Evolutionary conservation across 2,329 filamentous ascomycete species (phyloP).

Genomic region (Aspergillus bombycis): DNA sequence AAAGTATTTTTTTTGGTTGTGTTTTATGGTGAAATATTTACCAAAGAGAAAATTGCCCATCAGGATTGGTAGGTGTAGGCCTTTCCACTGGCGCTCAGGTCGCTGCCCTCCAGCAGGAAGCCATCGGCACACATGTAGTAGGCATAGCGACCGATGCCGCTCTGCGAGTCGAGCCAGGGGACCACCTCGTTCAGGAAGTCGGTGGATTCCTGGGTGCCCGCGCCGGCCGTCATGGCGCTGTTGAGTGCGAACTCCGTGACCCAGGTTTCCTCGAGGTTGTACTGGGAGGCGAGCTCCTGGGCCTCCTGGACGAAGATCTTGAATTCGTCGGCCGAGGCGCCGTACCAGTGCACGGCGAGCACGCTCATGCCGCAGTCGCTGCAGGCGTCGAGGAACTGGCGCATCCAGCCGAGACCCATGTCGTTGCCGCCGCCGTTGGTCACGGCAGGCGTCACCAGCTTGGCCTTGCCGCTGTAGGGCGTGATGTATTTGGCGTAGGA

Average conservation of each 20-base stretch:
- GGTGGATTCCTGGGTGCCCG: conserved; percentile 26
- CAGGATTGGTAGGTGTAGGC: conserved; percentile 25
- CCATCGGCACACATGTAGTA: conserved; percentile 45
- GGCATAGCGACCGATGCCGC: conserved; percentile 45
- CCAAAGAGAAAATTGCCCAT: background rate
- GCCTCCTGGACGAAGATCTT: conserved; percentile 42
- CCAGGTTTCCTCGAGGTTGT: conserved; percentile 48
- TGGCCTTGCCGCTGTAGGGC: conserved; percentile 38
- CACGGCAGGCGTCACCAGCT: conserved; percentile 47
- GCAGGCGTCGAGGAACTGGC: conserved; percentile 44
- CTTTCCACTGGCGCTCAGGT: conserved; percentile 34
- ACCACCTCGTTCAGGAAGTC: conserved; percentile 43
- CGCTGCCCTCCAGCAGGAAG: conserved; percentile 32
- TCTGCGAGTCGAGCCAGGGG: conserved; percentile 44
- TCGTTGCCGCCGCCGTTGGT: conserved; percentile 39
- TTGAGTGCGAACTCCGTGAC: conserved; percentile 49
- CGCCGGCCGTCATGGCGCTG: conserved; percentile 29
- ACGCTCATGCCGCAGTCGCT: conserved; percentile 43
- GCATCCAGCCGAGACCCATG: conserved; percentile 46
- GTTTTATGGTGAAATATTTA: background rate
- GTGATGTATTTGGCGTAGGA: conserved; percentile 44
- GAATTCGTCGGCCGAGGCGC: conserved; percentile 38
- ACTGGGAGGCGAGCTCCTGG: conserved; percentile 34
- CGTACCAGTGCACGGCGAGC: conserved; percentile 52
- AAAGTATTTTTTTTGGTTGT: background rate